Percentiles rank a stretch among this genome's conserved stretches.
Evolutionary conservation across 176 grass and related monocot species (phyloP).

Genomic region (Otatea glauca): DNA sequence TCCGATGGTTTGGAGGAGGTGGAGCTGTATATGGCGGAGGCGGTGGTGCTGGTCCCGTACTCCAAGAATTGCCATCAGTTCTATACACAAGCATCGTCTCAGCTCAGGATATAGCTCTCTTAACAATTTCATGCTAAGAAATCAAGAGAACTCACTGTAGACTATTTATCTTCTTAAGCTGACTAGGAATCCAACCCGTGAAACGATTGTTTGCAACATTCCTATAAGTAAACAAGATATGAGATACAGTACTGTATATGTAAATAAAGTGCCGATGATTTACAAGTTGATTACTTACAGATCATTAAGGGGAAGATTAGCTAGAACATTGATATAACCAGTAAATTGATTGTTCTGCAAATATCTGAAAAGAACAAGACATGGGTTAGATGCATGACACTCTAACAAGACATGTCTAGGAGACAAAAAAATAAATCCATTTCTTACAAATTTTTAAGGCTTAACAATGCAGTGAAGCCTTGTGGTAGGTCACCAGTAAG

Average conservation of each 20-base stretch:
- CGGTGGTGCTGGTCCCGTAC: constrained; percentile 75
- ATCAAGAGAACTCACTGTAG: constrained; percentile 74
- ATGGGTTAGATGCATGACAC: constrained; percentile 37
- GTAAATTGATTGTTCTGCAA: constrained; percentile 96
- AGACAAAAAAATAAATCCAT: constrained; percentile 23
- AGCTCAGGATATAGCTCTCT: constrained; percentile 38
- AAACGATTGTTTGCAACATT: constrained; percentile 89
- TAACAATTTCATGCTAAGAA: constrained; percentile 13
- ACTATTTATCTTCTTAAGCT: constrained; percentile 91
- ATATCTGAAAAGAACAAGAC: constrained; percentile 60
- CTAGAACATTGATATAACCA: constrained; percentile 79
- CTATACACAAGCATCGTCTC: constrained; percentile 49
- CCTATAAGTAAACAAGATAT: constrained; percentile 56
- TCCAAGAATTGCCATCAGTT: constrained; percentile 95
- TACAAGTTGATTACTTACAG: constrained; percentile 66
- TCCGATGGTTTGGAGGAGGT: constrained; percentile 65
- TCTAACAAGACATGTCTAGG: constrained; percentile 13
- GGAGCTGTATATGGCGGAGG: constrained; percentile 87
- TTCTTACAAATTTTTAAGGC: constrained; percentile 81
- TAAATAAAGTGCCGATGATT: constrained; percentile 35
- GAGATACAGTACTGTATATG: constrained; percentile 38
- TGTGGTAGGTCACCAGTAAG: constrained; percentile 78
- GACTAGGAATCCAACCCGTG: constrained; percentile 95
- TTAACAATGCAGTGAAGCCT: constrained; percentile 74
- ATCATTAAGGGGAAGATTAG: constrained; percentile 74